These are phyloP conservation scores for Cornus kousa DNA, from an alignment of 148 eudicot genomes.

Conservation along the genomic window DNA sequence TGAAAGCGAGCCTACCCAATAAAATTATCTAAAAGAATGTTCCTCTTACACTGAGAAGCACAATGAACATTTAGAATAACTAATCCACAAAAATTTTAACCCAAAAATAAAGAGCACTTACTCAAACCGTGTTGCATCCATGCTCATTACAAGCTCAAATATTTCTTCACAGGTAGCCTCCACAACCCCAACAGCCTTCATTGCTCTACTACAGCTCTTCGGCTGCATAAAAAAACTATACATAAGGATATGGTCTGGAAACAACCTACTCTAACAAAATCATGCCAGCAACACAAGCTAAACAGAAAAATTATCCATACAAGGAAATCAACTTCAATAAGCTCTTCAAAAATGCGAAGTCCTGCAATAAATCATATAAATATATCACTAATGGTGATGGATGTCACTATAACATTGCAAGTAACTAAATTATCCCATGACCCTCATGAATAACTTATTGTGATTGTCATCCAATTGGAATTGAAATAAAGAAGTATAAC, in stretches of 20 bases:
- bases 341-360: constrained; percentile 98
- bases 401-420: background rate
- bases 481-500: constrained; percentile 7
- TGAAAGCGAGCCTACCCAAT: background rate
- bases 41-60: background rate
- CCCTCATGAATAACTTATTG: background rate
- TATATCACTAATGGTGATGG: background rate
- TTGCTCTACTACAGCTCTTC: constrained; percentile 98
- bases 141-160: constrained; percentile 98
- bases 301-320: constrained; percentile 41
- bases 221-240: constrained; percentile 55
- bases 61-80: background rate
- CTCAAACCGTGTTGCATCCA: constrained; percentile 98
- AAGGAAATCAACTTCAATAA: constrained; percentile 91
- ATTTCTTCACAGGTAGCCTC: constrained; percentile 96
- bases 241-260: constrained; percentile 13
- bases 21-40: background rate
- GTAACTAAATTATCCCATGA: background rate
- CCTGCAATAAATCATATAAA: constrained; percentile 47
- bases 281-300: background rate
- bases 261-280: constrained; percentile 2
- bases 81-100: constrained; percentile 1
- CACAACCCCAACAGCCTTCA: constrained; percentile 99
- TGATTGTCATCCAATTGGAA: background rate
- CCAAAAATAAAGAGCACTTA: constrained; percentile 35